Evolutionary conservation across 2,329 filamentous ascomycete species (phyloP), one percentile per base, ranked within the genome.

Genomic region (Colletotrichum sp.): DNA sequence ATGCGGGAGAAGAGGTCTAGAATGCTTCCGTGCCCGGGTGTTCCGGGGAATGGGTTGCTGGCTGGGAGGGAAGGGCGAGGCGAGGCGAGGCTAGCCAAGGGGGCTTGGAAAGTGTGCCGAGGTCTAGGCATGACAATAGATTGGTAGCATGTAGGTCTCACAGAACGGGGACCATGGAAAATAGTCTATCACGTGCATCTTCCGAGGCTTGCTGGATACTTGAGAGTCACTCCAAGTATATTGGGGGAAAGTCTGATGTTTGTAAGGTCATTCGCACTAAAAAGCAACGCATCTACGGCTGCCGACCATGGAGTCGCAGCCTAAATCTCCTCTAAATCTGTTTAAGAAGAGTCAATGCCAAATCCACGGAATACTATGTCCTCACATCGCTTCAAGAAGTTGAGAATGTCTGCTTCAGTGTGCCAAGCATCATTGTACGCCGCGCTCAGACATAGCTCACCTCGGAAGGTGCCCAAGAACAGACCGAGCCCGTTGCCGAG

Each of bases 361-460:
- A 75, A 73, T 6, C 70, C 73, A 9, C 34, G 48, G n/a, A 69
- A 62, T 5, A 75, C 73, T 3, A 73, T 28, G 5, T 65, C 64
- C 64, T 68, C 34, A 13, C 73, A 82, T 3, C 79, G 68, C n/a
- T 78, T 62, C 36, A 83, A n/a, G 59, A 81, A 83, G 8, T 68
- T 22, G 3, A 34, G n/a, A 1, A 79, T 76, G 6, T 80, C 79
- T 1, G 34, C 44, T 10, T 74, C 68, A 1, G 79, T 79, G 74
- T 88, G 85, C 85, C 85, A 88, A 1, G 85, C 85, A 71, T 87
- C 84, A 71, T 88, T 88, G 30, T 84, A 88, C 7, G 83, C 85
- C 10, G 81, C 83, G 65, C 85, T 88, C 24, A 88, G 74, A 0
- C 79, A 82, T 59, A 88, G n/a, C 39, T 78, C 74, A 0, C 82